Conservation (phyloP, 371 early-diverging fungal species). For the Mucor indicus region DNA sequence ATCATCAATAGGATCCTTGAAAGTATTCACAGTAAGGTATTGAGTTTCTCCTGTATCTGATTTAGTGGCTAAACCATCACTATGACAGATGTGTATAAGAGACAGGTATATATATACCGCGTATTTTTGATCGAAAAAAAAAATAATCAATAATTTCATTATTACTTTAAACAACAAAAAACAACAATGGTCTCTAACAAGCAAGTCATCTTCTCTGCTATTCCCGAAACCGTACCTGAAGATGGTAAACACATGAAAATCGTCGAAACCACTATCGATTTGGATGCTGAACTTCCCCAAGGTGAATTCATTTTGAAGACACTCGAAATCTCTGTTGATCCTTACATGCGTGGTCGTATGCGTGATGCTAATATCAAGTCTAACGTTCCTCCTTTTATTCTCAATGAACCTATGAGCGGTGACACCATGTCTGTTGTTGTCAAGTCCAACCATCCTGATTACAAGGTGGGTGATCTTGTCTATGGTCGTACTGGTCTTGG, state of each 20-base stretch:
- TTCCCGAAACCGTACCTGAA: too few relatives aligned
- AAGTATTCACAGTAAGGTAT: constrained; percentile 14
- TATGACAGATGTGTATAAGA: too few relatives aligned
- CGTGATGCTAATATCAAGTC: constrained; percentile 39
- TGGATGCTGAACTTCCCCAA: constrained; percentile 39
- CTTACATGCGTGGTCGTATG: constrained; percentile 64
- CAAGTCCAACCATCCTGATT: constrained; percentile 48
- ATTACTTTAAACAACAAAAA: too few relatives aligned
- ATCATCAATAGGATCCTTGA: constrained; percentile 8
- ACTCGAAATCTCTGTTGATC: constrained; percentile 30
- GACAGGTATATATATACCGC: too few relatives aligned
- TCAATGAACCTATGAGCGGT: constrained; percentile 55
- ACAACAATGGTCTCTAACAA: too few relatives aligned
- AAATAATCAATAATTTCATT: too few relatives aligned
- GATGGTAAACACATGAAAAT: constrained; percentile 45
- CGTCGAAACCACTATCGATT: constrained; percentile 32
- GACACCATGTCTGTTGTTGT: constrained; percentile 58
- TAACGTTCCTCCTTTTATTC: constrained; percentile 43
- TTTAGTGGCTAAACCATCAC: constrained; percentile 15
- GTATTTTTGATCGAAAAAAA: too few relatives aligned
- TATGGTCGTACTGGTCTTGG: constrained; percentile 38
- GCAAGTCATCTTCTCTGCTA: too few relatives aligned
- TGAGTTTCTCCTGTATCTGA: constrained; percentile 14
- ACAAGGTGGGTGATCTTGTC: constrained; percentile 59
- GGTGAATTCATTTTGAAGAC: constrained; percentile 54